A percentile compares a stretch with the other conserved stretches of the same genome.
Evolutionary conservation across 164 flowering plant genomes (phyloP).

Genomic region (Nymphaea thermarum): DNA sequence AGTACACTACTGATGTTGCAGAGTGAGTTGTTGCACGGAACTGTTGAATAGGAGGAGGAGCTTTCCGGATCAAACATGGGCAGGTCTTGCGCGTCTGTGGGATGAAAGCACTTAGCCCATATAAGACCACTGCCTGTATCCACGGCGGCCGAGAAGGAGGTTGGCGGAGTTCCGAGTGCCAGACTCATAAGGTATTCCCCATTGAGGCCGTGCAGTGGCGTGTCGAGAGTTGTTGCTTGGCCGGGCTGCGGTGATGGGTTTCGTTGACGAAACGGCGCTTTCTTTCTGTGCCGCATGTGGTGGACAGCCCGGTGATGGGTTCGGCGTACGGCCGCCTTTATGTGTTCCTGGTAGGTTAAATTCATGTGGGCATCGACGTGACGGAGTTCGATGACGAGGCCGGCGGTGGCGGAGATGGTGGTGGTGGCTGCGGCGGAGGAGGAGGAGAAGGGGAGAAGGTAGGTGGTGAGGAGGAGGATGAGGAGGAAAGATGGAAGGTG

Average conservation of each 20-base stretch:
- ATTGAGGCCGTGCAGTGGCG: conserved; percentile 10
- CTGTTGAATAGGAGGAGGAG: conserved; percentile 44
- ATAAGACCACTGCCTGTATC: conserved; percentile 88
- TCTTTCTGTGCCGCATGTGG: conserved; percentile 23
- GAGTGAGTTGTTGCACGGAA: conserved; percentile 37
- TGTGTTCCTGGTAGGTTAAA: conserved; percentile 37
- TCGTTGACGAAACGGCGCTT: conserved; percentile 5
- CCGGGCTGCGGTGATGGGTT: too few relatives aligned
- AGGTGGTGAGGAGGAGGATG: too few relatives aligned
- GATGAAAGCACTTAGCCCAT: conserved; percentile 87
- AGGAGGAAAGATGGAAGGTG: too few relatives aligned
- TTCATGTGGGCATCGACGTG: conserved; percentile 54
- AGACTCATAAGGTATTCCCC: conserved; percentile 65
- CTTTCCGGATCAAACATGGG: conserved; percentile 58
- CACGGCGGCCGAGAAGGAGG: conserved; percentile 36
- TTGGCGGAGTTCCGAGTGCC: conserved; percentile 62
- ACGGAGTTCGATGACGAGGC: conserved; percentile 15
- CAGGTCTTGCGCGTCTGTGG: conserved; percentile 31
- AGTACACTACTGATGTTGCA: conserved; percentile 42
- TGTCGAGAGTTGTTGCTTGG: conserved; percentile 2
- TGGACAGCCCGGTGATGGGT: conserved; percentile 18
- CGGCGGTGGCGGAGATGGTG: too few relatives aligned
- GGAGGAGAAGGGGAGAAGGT: too few relatives aligned
- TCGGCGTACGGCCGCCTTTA: conserved; percentile 45
- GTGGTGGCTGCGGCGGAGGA: too few relatives aligned